phyloP scores from a whole-genome alignment of 192 early-diverging fungal species.

The Backusella morwellensis region DNA sequence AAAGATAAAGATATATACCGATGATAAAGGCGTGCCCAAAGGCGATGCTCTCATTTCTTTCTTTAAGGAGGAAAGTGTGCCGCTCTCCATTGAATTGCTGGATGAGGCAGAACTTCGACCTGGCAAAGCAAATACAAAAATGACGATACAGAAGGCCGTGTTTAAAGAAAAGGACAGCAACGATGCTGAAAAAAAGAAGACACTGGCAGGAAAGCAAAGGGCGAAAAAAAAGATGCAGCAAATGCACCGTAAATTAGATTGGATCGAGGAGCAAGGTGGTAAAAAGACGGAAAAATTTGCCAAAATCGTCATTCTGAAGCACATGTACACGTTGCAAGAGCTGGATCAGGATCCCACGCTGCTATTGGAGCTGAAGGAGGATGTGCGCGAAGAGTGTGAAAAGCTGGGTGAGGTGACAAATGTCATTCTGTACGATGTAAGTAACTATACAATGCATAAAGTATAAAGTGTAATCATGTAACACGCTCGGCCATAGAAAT shows the following conservation, averaged over 20 bases:
- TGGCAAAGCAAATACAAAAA: slow-evolving; percentile 54
- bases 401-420: slow-evolving; percentile 93
- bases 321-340: slow-evolving; percentile 92
- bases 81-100: slow-evolving; percentile 79
- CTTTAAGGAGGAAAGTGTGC: slow-evolving; percentile 87
- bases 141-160: slow-evolving; percentile 79
- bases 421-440: slow-evolving; percentile 92
- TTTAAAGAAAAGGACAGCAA: slow-evolving; percentile 69
- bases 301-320: slow-evolving; percentile 88
- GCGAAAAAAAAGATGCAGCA: slow-evolving; percentile 66
- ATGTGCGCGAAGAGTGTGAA: slow-evolving; percentile 92
- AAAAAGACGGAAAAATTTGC: slow-evolving; percentile 73
- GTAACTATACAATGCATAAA: slow-evolving; percentile 14
- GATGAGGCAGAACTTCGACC: slow-evolving; percentile 84
- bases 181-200: slow-evolving; percentile 22
- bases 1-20: slow-evolving; percentile 87
- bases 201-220: slow-evolving; percentile 55
- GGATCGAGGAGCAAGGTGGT: slow-evolving; percentile 74
- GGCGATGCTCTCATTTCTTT: slow-evolving; percentile 94
- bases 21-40: slow-evolving; percentile 66
- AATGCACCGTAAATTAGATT: slow-evolving; percentile 82
- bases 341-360: slow-evolving; percentile 87
- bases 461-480: not conserved
- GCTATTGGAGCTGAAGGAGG: slow-evolving; percentile 89
- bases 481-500: slow-evolving; percentile 44